Base-by-base conservation (phyloP, 2,329 filamentous ascomycete species). In the Chaetomiaceae sp. region DNA sequence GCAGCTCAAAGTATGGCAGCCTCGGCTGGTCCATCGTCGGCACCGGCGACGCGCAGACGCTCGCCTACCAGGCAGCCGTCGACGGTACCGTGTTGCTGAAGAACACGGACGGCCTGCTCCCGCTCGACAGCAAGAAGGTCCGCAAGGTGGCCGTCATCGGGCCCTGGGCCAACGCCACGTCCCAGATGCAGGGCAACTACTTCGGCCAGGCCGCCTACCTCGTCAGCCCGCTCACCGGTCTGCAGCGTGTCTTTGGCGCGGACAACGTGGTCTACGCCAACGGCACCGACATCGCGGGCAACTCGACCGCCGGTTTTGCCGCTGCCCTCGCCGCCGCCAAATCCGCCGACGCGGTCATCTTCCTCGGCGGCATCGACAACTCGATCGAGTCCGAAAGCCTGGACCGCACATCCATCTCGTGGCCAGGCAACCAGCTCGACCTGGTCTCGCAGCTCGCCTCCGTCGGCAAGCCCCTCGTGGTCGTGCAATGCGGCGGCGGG, bases 171-270 rank as follows among this genome's bases (percentile, higher is more conserved):
- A 78, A 78, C 42, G 74, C 74, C 6, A 76, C 75, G 0, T 65
- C 62, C 4, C 70, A 80, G 49, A 70, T 83, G 65, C 75, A 75
- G 41, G 79, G 79, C 0, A 78, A 78, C 55, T 83, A 84, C 61
- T 67, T 58, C 47, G 79, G 79, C 12, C 22, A 61, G 68, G 2
- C 69, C 80, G 1, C 76, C 77, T 73, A 69, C 4, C 78, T 78
- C 0, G 63, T 78, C 0, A 70, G 68, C 22, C 29, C 29, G n/a
- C 29, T 14, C 12, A 6, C 29, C 29, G 29, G 11, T 5, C 9
- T 32, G 3, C 12, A 14, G 24, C 76, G 78, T 10, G 70, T 76
- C 8, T 57, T 72, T 30, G 60, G 69, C 18, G 67, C 72, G 3
- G 68, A 74, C 22, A 64, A 67, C 0, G 68, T 74, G 18, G 67